Percentiles rank a stretch among this genome's conserved stretches.
phyloP scores from a whole-genome alignment of 2,329 filamentous ascomycete genomes.

The Hymenoscyphus fructigenus region DNA sequence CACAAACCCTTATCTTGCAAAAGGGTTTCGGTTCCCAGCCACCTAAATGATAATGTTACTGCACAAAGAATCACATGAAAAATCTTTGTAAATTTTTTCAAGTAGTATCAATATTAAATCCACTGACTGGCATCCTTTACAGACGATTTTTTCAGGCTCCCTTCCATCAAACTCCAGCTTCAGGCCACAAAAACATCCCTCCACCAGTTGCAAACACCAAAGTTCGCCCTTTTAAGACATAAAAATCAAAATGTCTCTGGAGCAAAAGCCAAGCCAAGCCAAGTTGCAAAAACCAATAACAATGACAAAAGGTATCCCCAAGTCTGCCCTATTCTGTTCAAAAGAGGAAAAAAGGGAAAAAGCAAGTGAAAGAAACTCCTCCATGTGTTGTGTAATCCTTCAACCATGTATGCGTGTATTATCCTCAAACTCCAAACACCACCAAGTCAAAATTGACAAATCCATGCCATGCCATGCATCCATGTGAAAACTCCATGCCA shows the following conservation, averaged over 20 bases:
- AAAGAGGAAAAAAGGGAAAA: not conserved
- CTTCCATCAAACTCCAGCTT: not conserved
- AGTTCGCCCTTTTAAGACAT: not conserved
- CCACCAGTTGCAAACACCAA: not conserved
- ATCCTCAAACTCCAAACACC: constrained; percentile 14
- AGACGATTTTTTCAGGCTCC: not conserved
- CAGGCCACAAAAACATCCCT: not conserved
- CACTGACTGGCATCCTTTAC: not conserved
- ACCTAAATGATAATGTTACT: not conserved
- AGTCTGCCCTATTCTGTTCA: not conserved
- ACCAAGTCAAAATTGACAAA: not conserved
- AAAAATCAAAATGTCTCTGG: not conserved
- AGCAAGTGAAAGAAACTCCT: not conserved
- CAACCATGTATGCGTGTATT: not conserved
- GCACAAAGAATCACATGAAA: not conserved
- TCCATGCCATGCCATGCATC: not conserved
- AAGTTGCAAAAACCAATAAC: not conserved
- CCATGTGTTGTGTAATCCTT: not conserved
- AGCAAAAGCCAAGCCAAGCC: not conserved
- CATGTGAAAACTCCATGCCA: constrained; percentile 4
- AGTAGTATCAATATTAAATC: not conserved
- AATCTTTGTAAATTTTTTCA: not conserved
- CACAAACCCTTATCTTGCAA: too few relatives aligned
- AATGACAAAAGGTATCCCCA: constrained; percentile 1
- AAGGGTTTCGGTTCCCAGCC: not conserved